Evolutionary conservation across 2,329 filamentous ascomycete species (phyloP), one percentile per base, ranked within the genome.

Genomic region (Atkinsonella hypoxylon): DNA sequence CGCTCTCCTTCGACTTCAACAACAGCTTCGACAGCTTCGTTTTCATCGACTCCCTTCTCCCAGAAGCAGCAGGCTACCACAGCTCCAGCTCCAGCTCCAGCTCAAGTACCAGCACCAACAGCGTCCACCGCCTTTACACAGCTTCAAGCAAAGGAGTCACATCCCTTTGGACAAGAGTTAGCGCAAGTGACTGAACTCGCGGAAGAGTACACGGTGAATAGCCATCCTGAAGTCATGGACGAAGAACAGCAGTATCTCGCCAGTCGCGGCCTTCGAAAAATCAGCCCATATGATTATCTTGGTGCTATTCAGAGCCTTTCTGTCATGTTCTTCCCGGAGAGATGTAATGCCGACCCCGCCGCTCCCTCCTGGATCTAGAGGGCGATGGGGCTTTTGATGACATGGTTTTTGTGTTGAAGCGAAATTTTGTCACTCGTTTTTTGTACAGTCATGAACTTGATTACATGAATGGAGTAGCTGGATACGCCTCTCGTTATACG

Each of bases 101-200:
- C 64, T 65, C 13, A n/a, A n/a, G n/a, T n/a, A n/a, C 53, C 63
- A 46, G 62, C 62, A 50, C 58, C 63, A 47, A 56, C 64, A 47
- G 56, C 67, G 30, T 56, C 62, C 57, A 51, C 30, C 8, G 20
- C 36, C 5, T 42, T 39, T 8, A 67, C 68, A 50, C 71, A 72
- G 30, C 58, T 53, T 22, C 45, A 53, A 44, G 47, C 54, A 56
- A 67, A 69, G 62, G 66, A 72, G 30, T 59, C 68, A 44, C 81
- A 93, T 64, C 91, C 91, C 0, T 97, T 97, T 61, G 88, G 88
- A 49, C 83, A 85, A 47, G 93, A 98, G 68, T 74, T 97, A 49
- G 89, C 88, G 51, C 86, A 97, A 68, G 87, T 97, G 22, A 89
- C 89, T 49, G 93, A 97, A 68, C 78, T 96, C 15, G 91, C 85